These are phyloP conservation scores for Phytophthora litchii DNA, from an alignment of 352 stramenopile genomes.

Conservation along the genomic window DNA sequence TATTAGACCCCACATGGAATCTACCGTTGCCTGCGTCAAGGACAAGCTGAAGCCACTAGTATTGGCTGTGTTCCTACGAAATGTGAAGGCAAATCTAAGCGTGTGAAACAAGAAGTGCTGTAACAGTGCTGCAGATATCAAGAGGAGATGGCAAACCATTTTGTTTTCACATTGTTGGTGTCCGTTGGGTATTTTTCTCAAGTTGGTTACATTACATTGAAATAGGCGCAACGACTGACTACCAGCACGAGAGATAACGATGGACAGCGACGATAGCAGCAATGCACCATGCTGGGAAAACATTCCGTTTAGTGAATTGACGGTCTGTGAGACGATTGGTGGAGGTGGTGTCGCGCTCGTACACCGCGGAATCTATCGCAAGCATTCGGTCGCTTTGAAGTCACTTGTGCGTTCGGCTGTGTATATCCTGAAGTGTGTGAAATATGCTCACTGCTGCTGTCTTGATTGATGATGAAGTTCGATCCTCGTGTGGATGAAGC, in stretches of 20 bases:
- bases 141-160: too few relatives aligned
- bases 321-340: slow-evolving; percentile 83
- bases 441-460: not conserved
- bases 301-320: slow-evolving; percentile 83
- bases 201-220: too few relatives aligned
- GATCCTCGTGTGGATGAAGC: slow-evolving; percentile 82
- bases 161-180: too few relatives aligned
- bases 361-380: slow-evolving; percentile 79
- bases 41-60: too few relatives aligned
- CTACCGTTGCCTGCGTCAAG: too few relatives aligned
- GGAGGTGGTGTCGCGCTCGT: slow-evolving; percentile 92
- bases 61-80: too few relatives aligned
- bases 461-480: slow-evolving; percentile 51
- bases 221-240: too few relatives aligned
- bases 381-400: slow-evolving; percentile 84
- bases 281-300: slow-evolving; percentile 58
- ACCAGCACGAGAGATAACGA: not conserved
- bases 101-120: too few relatives aligned
- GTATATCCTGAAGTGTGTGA: not conserved
- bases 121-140: too few relatives aligned
- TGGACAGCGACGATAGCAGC: slow-evolving; percentile 29
- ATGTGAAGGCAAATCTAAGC: too few relatives aligned
- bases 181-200: too few relatives aligned
- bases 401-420: slow-evolving; percentile 62
- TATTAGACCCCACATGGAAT: too few relatives aligned